Evolutionary conservation across 148 eudicot species (phyloP), one percentile per base, ranked within the genome.

Genomic region (Amaranthus cruentus): DNA sequence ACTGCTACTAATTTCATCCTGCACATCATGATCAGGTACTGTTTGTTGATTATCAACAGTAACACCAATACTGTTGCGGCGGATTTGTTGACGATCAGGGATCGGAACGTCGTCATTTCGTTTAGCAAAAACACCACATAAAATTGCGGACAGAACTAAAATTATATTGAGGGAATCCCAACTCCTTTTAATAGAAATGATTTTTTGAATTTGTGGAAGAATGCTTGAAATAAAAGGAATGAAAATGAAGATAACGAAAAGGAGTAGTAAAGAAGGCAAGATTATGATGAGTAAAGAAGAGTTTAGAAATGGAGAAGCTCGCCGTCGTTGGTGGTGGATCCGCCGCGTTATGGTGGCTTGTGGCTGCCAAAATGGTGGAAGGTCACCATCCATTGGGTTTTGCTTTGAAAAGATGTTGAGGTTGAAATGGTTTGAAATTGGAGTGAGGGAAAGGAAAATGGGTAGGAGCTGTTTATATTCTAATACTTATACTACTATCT

Each of bases 71-170:
- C 38, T 28, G 38, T 28, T 28, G 38, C 38, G 38, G 2, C 38
- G 38, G 38, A 28, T 28, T 28, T 28, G 38, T 2, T 7, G 53
- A 46, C 2, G 7, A 7, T 43, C 15, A 15, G 12, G 13, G 12
- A 55, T 12, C 14, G 81, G 55, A 7, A 4, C 78, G 15, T 83
- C 90, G 58, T 86, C 87, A 60, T 85, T 87, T 62, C 77, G 70
- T 6, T 80, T 72, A 3, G 87, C 89, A 0, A 91, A 82, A 44
- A 89, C 78, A 6, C 97, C 94, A 47, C 91, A 91, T 18, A 89
- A 73, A 28, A 91, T 83, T 0, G 97, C 97, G n/a, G 88, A 84
- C 18, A 89, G 7, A 3, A 91, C 90, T 1, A 91, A 80, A 2
- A 86, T 11, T 6, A 91, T 76, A 62, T 81, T 91, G 50, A 91